Conservation (phyloP, 2,329 filamentous ascomycete genomes). For the Bipolaris oryzae region DNA sequence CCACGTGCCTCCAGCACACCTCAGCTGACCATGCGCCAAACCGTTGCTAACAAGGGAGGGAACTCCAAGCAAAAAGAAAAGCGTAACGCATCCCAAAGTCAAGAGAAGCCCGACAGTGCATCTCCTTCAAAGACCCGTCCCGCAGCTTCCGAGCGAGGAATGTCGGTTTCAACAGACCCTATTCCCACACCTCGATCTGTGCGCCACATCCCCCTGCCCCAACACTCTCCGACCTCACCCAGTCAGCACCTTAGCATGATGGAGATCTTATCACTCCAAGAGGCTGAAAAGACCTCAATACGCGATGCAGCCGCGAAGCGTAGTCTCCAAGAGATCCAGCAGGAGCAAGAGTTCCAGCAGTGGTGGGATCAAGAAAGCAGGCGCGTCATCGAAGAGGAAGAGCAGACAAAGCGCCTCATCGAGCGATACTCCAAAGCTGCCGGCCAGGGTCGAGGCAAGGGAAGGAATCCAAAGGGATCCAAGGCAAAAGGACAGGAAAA, state of each 20-base stretch:
- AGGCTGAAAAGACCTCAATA: conserved; percentile 80
- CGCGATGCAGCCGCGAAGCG: conserved; percentile 86
- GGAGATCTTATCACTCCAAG: conserved; percentile 88
- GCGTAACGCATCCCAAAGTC: conserved; percentile 19
- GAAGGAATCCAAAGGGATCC: conserved; percentile 17
- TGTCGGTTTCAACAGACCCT: conserved; percentile 43
- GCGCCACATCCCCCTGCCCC: conserved; percentile 58
- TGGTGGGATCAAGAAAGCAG: conserved; percentile 92
- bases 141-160: conserved; percentile 38
- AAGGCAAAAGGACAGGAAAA: conserved; percentile 35
- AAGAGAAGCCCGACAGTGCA: conserved; percentile 18
- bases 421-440: conserved; percentile 32
- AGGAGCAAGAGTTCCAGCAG: conserved; percentile 94
- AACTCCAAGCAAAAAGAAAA: conserved; percentile 37
- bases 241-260: conserved; percentile 75
- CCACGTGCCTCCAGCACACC: conserved; percentile 48
- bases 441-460: conserved; percentile 35
- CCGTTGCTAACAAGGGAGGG: conserved; percentile 51
- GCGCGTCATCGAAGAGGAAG: conserved; percentile 67
- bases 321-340: conserved; percentile 90
- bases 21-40: conserved; percentile 67
- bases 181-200: conserved; percentile 53
- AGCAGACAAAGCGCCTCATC: conserved; percentile 49
- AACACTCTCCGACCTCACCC: conserved; percentile 66
- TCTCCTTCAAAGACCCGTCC: conserved; percentile 36